phyloP scores from a whole-genome alignment of 495 filamentous ascomycete genomes.

The Coniosporium apollinis region DNA sequence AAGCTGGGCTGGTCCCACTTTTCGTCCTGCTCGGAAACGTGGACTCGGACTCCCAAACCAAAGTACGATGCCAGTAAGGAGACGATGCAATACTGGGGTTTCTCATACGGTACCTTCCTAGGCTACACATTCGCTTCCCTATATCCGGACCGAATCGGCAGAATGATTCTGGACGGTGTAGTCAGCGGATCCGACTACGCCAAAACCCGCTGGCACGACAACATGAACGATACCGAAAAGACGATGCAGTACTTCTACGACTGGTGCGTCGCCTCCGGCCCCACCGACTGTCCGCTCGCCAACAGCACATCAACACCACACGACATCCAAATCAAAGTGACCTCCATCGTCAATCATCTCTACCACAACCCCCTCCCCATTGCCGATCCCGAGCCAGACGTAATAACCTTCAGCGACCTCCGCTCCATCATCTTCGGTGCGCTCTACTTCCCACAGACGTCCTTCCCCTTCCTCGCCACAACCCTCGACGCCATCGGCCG shows the following conservation, averaged over 20 bases:
- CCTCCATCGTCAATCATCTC: slow-evolving; percentile 25
- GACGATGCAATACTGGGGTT: slow-evolving; percentile 10
- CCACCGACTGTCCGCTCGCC: slow-evolving; percentile 30
- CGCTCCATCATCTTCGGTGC: slow-evolving; percentile 24
- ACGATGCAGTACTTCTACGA: slow-evolving; percentile 36
- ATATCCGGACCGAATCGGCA: slow-evolving; percentile 33
- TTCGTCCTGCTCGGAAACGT: too few species aligned
- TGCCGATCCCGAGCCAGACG: slow-evolving; percentile 14
- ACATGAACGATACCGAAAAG: slow-evolving; percentile 23
- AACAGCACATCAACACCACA: slow-evolving; percentile 20
- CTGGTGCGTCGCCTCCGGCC: slow-evolving; percentile 35
- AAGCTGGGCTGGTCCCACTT: too few species aligned
- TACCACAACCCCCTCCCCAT: slow-evolving; percentile 35
- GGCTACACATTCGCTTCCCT: slow-evolving; percentile 21
- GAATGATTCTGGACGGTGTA: slow-evolving; percentile 37
- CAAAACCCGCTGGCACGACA: slow-evolving; percentile 18
- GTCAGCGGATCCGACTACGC: slow-evolving; percentile 26
- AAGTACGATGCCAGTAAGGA: too few species aligned
- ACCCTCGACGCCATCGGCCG: slow-evolving; percentile 35
- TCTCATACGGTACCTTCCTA: slow-evolving; percentile 15
- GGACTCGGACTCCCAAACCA: too few species aligned
- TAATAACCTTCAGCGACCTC: slow-evolving; percentile 19
- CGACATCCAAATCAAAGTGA: slow-evolving; percentile 26
- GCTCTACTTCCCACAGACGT: slow-evolving; percentile 42
- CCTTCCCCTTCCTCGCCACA: slow-evolving; percentile 39